A percentile compares a stretch with the other conserved stretches of the same genome.
phyloP scores from a whole-genome alignment of 495 filamentous ascomycete species.

The Lasiosphaeria miniovina region DNA sequence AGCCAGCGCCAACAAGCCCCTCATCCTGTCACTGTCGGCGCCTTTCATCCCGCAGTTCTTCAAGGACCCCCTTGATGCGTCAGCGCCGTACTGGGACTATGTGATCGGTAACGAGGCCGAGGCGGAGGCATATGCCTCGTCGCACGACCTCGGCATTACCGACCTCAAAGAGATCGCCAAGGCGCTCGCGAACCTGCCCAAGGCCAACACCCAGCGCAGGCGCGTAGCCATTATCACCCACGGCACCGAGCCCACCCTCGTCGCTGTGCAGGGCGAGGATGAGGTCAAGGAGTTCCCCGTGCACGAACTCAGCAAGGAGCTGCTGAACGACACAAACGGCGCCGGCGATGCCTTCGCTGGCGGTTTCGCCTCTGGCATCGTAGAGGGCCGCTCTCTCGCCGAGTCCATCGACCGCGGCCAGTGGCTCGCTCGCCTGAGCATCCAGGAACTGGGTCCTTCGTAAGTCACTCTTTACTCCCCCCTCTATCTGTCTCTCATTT shows the following conservation, averaged over 20 bases:
- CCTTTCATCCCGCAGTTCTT: constrained; percentile 97
- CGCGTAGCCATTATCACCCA: constrained; percentile 90
- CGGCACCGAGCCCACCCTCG: constrained; percentile 82
- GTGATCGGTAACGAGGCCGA: constrained; percentile 97
- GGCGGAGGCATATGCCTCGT: constrained; percentile 78
- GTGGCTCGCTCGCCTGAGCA: constrained; percentile 89
- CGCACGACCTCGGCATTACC: constrained; percentile 66
- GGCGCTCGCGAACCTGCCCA: constrained; percentile 79
- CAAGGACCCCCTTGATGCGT: constrained; percentile 87
- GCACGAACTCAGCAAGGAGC: constrained; percentile 63
- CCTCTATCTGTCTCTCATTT: not conserved
- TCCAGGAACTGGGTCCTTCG: constrained; percentile 93
- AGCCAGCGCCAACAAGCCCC: constrained; percentile 80
- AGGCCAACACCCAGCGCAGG: constrained; percentile 77
- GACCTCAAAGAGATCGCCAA: constrained; percentile 87
- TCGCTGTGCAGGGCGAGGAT: constrained; percentile 68
- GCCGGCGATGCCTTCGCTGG: constrained; percentile 97
- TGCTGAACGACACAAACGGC: constrained; percentile 94
- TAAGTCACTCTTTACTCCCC: constrained; percentile 53
- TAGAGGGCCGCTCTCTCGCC: constrained; percentile 74
- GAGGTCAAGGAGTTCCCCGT: constrained; percentile 76
- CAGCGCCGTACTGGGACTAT: constrained; percentile 90
- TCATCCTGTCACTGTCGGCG: constrained; percentile 85
- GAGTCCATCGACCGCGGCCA: constrained; percentile 82
- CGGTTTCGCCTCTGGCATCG: constrained; percentile 85